Percentiles rank a stretch among this genome's conserved stretches.
These are phyloP conservation scores for Guyanaporus albipodus DNA, from an alignment of 768 basidiomycete genomes.

Conservation along the genomic window DNA sequence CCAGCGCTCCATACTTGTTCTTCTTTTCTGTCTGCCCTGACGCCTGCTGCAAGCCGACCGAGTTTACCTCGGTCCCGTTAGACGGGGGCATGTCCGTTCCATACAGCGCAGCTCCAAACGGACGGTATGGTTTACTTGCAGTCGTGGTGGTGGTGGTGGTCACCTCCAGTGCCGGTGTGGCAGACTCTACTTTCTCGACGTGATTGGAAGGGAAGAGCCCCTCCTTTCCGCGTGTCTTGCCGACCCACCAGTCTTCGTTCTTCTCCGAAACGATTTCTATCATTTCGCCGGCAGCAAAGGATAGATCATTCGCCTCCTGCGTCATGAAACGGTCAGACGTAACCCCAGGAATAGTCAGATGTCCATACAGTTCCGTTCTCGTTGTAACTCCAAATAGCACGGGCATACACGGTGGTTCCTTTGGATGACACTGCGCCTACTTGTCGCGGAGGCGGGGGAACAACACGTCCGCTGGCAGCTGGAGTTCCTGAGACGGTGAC, in stretches of 20 bases:
- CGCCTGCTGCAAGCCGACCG: constrained; percentile 28
- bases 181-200: constrained; percentile 52
- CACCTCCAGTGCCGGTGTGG: not conserved
- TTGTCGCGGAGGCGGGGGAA: constrained; percentile 18
- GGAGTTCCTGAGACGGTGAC: constrained; percentile 6
- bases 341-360: not conserved
- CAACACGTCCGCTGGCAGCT: constrained; percentile 3
- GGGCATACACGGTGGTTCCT: constrained; percentile 36
- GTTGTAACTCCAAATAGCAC: constrained; percentile 66
- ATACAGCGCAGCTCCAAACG: constrained; percentile 38
- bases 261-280: constrained; percentile 77
- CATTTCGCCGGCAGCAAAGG: constrained; percentile 70
- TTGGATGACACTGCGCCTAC: constrained; percentile 3
- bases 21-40: constrained; percentile 43
- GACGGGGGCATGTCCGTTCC: constrained; percentile 32
- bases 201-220: constrained; percentile 79
- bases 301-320: constrained; percentile 77
- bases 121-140: constrained; percentile 26
- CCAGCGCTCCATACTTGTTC: constrained; percentile 52
- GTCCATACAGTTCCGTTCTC: constrained; percentile 47
- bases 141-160: not conserved
- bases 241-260: constrained; percentile 88
- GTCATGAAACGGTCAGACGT: constrained; percentile 3
- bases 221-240: constrained; percentile 54
- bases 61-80: constrained; percentile 25